Conservation (phyloP, 805 yeast species). For the Tetrapisispora namnaoensis region DNA sequence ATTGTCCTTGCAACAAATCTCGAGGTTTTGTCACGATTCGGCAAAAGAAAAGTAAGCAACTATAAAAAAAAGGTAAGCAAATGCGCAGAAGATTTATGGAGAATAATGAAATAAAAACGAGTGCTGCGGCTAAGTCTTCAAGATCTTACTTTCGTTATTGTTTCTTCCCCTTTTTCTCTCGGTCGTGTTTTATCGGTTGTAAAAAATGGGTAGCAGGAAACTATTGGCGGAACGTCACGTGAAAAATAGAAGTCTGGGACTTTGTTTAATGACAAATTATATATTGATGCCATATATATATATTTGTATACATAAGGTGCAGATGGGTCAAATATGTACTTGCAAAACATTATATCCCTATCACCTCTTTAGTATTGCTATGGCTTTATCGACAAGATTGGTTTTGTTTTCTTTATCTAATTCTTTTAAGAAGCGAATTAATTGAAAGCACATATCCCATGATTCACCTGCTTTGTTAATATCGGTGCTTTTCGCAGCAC, state of each 20-base stretch:
- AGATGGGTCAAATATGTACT: no score
- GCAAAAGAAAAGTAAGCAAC: no score
- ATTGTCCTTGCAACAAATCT: no score
- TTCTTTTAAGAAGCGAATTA: slow-evolving; percentile 23
- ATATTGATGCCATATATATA: neutral
- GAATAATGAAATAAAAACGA: no score
- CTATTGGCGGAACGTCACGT: neutral
- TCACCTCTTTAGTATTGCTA: slow-evolving; percentile 12
- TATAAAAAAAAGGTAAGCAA: no score
- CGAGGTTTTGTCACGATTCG: no score
- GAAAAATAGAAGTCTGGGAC: neutral
- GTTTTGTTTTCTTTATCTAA: slow-evolving; percentile 24
- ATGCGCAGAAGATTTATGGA: no score
- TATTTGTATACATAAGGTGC: neutral
- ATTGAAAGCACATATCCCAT: slow-evolving; percentile 30
- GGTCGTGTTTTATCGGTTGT: neutral
- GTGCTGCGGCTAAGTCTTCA: no score
- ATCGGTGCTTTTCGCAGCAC: slow-evolving; percentile 21
- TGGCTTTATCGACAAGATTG: slow-evolving; percentile 18
- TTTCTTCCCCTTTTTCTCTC: no score
- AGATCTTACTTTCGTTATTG: no score
- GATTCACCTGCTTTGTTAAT: slow-evolving; percentile 22
- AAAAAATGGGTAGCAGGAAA: neutral
- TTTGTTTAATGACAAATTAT: neutral
- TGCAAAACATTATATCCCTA: no score